These are phyloP conservation scores for Mucor indicus DNA, from an alignment of 371 early-diverging fungal genomes.

Conservation along the genomic window DNA sequence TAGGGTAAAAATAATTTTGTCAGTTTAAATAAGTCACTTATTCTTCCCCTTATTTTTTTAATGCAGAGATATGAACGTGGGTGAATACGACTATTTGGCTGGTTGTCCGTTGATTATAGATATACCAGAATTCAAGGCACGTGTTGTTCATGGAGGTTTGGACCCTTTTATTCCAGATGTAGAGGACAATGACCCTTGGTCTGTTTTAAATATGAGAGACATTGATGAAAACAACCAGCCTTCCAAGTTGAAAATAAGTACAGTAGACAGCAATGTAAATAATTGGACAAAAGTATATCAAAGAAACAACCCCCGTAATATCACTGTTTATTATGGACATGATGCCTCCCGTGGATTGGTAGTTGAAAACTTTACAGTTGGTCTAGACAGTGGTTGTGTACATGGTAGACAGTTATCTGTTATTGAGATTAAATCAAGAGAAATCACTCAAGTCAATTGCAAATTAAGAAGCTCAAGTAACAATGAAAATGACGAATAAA, in stretches of 20 bases:
- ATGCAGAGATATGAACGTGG: constrained; percentile 31
- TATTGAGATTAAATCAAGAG: constrained; percentile 28
- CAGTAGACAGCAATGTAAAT: background rate
- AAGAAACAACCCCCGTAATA: constrained; percentile 1
- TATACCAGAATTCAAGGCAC: constrained; percentile 49
- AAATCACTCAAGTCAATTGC: constrained; percentile 30
- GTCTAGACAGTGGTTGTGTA: constrained; percentile 69
- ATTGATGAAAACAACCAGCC: constrained; percentile 41
- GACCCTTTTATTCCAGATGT: constrained; percentile 40
- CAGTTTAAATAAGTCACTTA: background rate
- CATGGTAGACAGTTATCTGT: constrained; percentile 61
- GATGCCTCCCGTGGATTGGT: constrained; percentile 58
- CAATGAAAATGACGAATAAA: too few relatives aligned
- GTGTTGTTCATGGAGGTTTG: constrained; percentile 70
- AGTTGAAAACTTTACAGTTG: constrained; percentile 46
- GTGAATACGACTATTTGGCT: constrained; percentile 51
- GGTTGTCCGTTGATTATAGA: constrained; percentile 59
- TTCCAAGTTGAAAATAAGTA: constrained; percentile 24
- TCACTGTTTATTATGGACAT: constrained; percentile 62
- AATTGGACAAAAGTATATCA: constrained; percentile 16
- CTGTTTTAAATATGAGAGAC: constrained; percentile 57
- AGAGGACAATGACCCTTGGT: constrained; percentile 38
- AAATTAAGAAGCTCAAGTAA: constrained; percentile 4
- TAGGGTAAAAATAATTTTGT: constrained; percentile 7
- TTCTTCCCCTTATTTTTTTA: background rate